Conservation (phyloP, 164 flowering plant genomes). For the Macadamia integrifolia region DNA sequence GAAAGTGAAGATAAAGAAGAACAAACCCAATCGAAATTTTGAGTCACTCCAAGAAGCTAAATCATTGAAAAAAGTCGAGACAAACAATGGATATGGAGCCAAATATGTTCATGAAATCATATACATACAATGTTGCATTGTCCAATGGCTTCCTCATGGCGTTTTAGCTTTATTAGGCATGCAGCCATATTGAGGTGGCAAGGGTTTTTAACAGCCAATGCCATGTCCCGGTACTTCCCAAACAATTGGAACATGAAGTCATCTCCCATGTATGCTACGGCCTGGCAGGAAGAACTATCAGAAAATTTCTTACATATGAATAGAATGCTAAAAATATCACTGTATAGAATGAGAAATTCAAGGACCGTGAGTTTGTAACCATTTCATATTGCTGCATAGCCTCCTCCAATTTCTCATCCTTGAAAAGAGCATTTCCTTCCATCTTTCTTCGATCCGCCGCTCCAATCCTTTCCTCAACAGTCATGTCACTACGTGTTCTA, state of each 20-base stretch:
- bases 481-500: conserved; percentile 91
- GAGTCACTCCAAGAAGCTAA: neutral
- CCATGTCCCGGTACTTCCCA: conserved; percentile 92
- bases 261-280: conserved; percentile 95
- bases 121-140: conserved; percentile 84
- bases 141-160: conserved; percentile 78
- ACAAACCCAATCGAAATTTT: neutral
- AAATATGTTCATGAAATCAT: neutral
- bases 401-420: conserved; percentile 89
- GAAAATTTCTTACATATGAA: neutral
- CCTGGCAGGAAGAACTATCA: conserved; percentile 37
- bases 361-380: conserved; percentile 40
- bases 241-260: conserved; percentile 97
- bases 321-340: neutral
- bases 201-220: conserved; percentile 93
- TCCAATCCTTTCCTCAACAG: conserved; percentile 92
- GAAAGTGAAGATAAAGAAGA: neutral
- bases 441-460: conserved; percentile 88
- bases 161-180: conserved; percentile 82
- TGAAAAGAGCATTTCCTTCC: conserved; percentile 85
- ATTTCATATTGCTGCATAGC: conserved; percentile 99
- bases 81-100: neutral
- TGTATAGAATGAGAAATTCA: neutral
- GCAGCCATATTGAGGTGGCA: conserved; percentile 97
- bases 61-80: neutral